A percentile compares a stretch with the other conserved stretches of the same genome.
Conservation (phyloP, 768 basidiomycete species). For the Lentinula sp. region DNA sequence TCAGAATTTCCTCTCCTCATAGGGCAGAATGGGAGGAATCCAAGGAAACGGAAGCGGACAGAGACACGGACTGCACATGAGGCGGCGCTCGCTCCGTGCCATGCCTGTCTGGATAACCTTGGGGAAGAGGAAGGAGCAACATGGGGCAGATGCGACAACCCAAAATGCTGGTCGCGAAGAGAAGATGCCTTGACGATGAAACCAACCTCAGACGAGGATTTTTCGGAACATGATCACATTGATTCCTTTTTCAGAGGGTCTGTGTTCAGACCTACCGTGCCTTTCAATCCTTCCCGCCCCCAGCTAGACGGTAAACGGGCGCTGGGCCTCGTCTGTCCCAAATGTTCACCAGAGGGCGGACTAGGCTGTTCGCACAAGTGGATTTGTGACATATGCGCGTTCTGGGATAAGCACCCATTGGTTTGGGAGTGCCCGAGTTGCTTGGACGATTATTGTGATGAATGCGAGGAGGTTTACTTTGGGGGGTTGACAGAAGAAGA, state of each 20-base stretch:
- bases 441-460: constrained; percentile 4
- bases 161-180: constrained; percentile 3
- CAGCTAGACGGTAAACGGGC: neutral
- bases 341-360: constrained; percentile 4
- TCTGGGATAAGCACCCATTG: constrained; percentile 4
- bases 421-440: constrained; percentile 8
- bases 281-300: neutral
- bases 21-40: neutral
- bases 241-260: neutral
- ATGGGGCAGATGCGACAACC: constrained; percentile 7
- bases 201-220: neutral
- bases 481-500: neutral
- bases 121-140: constrained; percentile 5
- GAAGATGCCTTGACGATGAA: neutral
- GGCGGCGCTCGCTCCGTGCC: neutral
- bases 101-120: constrained; percentile 2
- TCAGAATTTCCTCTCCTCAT: constrained; percentile 1
- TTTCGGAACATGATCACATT: neutral
- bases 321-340: constrained; percentile 4
- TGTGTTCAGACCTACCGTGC: neutral
- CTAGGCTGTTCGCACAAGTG: constrained; percentile 6
- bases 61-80: constrained; percentile 3
- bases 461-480: neutral
- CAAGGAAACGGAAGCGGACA: constrained; percentile 3
- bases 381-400: constrained; percentile 7